A percentile compares a stretch with the other conserved stretches of the same genome.
These are phyloP conservation scores for Chaetomiaceae sp. DNA, from an alignment of 2,329 filamentous ascomycete species.

Conservation along the genomic window DNA sequence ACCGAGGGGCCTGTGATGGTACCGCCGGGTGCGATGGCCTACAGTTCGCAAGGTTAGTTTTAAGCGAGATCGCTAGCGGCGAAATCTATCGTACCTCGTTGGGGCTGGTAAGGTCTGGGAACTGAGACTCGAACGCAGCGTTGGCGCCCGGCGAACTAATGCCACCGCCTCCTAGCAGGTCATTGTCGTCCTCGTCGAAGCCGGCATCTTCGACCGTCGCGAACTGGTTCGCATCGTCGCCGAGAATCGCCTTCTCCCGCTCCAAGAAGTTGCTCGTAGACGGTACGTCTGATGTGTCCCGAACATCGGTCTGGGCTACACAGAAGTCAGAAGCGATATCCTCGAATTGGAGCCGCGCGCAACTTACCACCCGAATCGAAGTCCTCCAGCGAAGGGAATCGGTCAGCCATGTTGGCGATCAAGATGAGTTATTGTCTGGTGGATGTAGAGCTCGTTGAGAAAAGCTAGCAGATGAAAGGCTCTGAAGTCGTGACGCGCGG, in stretches of 20 bases:
- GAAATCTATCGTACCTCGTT: slow-evolving; percentile 57
- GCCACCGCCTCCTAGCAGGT: slow-evolving; percentile 66
- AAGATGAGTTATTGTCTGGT: background rate
- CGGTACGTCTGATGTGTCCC: slow-evolving; percentile 52
- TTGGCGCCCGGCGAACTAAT: slow-evolving; percentile 42
- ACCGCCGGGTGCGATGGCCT: slow-evolving; percentile 70
- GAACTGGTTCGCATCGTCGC: slow-evolving; percentile 92
- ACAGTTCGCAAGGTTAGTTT: slow-evolving; percentile 17
- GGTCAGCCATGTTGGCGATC: slow-evolving; percentile 60
- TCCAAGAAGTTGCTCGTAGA: slow-evolving; percentile 81
- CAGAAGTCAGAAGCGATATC: slow-evolving; percentile 16
- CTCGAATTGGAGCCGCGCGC: background rate
- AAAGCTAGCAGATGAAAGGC: background rate
- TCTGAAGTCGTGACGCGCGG: background rate
- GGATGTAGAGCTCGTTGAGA: background rate
- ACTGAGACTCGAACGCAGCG: slow-evolving; percentile 76
- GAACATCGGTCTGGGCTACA: slow-evolving; percentile 64
- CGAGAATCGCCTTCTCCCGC: slow-evolving; percentile 83
- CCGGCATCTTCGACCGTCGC: slow-evolving; percentile 67
- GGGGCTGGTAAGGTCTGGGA: slow-evolving; percentile 67
- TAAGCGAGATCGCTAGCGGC: background rate
- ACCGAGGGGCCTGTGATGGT: slow-evolving; percentile 73
- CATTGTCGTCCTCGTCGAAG: slow-evolving; percentile 65
- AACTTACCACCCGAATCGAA: slow-evolving; percentile 62
- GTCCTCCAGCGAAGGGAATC: slow-evolving; percentile 75